phyloP scores from a whole-genome alignment of 495 filamentous ascomycete genomes.

The Penicillium samsonianum region DNA sequence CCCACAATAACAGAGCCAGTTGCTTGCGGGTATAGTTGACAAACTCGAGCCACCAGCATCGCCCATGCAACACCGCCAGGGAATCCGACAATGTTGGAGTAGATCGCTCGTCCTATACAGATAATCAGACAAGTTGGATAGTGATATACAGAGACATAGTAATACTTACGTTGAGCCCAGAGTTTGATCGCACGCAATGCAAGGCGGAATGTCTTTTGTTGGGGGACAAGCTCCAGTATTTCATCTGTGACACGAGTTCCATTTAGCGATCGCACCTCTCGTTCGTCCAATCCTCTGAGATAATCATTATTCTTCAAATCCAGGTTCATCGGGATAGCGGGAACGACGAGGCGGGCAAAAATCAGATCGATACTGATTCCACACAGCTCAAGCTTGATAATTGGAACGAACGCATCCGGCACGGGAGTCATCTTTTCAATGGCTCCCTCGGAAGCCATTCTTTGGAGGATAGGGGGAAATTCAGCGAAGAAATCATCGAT shows the following conservation, averaged over 20 bases:
- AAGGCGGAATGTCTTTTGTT: slow-evolving; percentile 81
- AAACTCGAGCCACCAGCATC: slow-evolving; percentile 93
- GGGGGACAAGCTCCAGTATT: slow-evolving; percentile 84
- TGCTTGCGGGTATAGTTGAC: slow-evolving; percentile 95
- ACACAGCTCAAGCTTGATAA: slow-evolving; percentile 90
- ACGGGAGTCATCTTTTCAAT: slow-evolving; percentile 86
- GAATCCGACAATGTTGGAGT: slow-evolving; percentile 93
- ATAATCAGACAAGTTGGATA: slow-evolving; percentile 6
- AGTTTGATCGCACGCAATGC: slow-evolving; percentile 91
- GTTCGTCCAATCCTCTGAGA: slow-evolving; percentile 81
- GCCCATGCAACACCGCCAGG: slow-evolving; percentile 98
- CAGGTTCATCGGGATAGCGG: slow-evolving; percentile 69
- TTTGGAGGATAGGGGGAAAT: slow-evolving; percentile 73
- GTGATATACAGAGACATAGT: not conserved
- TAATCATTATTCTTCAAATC: slow-evolving; percentile 79
- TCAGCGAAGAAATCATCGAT: slow-evolving; percentile 88
- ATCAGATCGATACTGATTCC: slow-evolving; percentile 95
- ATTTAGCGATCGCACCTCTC: slow-evolving; percentile 84
- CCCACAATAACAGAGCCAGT: slow-evolving; percentile 78
- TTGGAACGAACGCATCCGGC: slow-evolving; percentile 86
- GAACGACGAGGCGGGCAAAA: slow-evolving; percentile 75
- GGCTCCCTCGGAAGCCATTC: slow-evolving; percentile 70
- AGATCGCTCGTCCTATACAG: slow-evolving; percentile 72
- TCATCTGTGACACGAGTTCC: slow-evolving; percentile 92
- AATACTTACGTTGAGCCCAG: slow-evolving; percentile 78